Base-by-base conservation (phyloP, 768 basidiomycete genomes). In the Mrakia hoshinonis region DNA sequence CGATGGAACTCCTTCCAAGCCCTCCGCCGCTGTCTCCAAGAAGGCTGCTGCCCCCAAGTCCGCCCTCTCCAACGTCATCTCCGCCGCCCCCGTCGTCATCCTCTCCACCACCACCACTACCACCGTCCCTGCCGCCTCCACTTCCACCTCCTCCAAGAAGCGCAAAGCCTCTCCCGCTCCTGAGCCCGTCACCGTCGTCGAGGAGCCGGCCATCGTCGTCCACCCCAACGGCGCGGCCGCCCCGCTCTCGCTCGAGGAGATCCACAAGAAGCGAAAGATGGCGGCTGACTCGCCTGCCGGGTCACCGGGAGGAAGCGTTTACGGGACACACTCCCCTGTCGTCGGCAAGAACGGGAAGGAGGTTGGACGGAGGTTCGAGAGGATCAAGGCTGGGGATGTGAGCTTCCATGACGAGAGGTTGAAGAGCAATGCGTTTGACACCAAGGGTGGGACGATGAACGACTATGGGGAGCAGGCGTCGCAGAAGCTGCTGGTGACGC, bases 401-500 rank as follows among this genome's bases (percentile, higher is more conserved):
- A 76, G 75, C 26, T 84, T 81, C 74, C 77, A 79, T 24, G 82
- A 87, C 72, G 80, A 82, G 34, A 79, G 82, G 48, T 74, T 86
- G 75, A 83, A 79, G 78, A 85, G 93, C 76, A 98, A 95, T 77
- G 82, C 86, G 34, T 99, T 94, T 76, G 84, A 87, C 68, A 84
- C 87, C 54, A 89, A 87, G 29, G 80, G 86, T 2, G 91, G 85
- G 0, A 82, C 83, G 0, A 74, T 74, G 29, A 87, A 87, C 73
- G 96, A 98, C 78, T 99, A 99, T 75, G 95, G 95, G 24, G 87
- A 86, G 38, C 84, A 84, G 68, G 95, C 95, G 0, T 87, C 87
- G 74, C 83, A 84, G 48, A 96, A 98, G 79, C 82, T 99, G 73
- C 89, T 95, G 74, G 90, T 93, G 34, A 98, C 95, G 3, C 86